phyloP scores from a whole-genome alignment of 2,329 filamentous ascomycete species.

The Aspergillus aculeatinus region DNA sequence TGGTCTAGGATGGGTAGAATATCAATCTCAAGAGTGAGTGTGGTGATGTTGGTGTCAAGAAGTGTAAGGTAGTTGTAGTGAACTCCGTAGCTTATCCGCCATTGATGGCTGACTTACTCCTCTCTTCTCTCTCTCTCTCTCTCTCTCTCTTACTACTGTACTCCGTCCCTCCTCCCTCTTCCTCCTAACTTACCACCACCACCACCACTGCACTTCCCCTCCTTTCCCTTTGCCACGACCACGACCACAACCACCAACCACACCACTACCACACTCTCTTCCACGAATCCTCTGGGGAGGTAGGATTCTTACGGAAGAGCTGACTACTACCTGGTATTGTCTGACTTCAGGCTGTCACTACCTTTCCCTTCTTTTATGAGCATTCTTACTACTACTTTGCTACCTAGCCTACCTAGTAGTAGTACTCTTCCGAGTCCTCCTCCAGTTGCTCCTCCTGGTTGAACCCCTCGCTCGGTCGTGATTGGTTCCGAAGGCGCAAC shows the following conservation, averaged over 20 bases:
- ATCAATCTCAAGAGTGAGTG: neutral
- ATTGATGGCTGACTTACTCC: neutral
- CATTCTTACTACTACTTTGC: no score
- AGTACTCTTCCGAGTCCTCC: neutral
- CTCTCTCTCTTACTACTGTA: neutral
- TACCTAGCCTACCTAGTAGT: no score
- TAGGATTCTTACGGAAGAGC: neutral
- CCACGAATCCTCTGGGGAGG: neutral
- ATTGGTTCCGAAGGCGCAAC: slow-evolving; percentile 19
- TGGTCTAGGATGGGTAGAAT: neutral
- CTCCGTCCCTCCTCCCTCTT: neutral
- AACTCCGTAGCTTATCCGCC: neutral
- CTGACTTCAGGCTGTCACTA: neutral
- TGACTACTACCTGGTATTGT: neutral
- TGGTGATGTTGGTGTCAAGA: neutral
- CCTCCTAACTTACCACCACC: neutral
- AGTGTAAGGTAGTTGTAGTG: neutral
- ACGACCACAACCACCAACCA: neutral
- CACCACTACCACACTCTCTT: neutral
- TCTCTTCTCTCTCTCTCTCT: neutral
- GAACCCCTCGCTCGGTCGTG: slow-evolving; percentile 19
- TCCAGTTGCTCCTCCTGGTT: slow-evolving; percentile 10
- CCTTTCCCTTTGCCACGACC: slow-evolving; percentile 11
- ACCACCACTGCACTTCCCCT: neutral
- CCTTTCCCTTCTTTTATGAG: neutral